Evolutionary conservation across 1,284 basidiomycete genomes (phyloP), one percentile per base, ranked within the genome.

Genomic region (Irpex lacteus): DNA sequence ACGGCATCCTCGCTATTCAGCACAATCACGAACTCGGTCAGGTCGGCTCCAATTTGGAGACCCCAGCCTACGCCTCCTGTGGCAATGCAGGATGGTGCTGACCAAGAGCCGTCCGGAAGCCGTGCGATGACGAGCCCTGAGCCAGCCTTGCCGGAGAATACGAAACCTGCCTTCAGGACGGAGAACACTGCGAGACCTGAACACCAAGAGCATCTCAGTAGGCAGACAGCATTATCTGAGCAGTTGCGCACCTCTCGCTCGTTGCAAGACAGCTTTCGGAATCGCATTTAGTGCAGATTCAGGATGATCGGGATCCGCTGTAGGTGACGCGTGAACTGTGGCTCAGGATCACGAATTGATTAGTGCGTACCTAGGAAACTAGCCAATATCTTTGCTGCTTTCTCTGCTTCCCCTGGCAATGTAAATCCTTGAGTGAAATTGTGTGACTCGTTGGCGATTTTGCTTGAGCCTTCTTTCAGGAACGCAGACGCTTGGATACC

Each of bases 1-100:
- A 99, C 95, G 26, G 97, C 96, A 67, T 98, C 97, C 69, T 98
- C 94, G 68, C 90, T 94, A 82, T 98, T 98, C 76, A 99, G 90
- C 34, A 99, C 95, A 73, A 99, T 89, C 59, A 95, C 92, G 69
- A 95, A 94, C 74, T 94, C 90, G 63, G 90, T 90, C 72, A 91
- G 85, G 76, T 92, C 91, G n/a, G 94, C 94, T 63, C 96, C 96
- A 66, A 97, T 93, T 78, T 98, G 97, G 57, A 98, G 86, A 56
- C 97, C 97, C 89, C 96, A 96, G 49, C 97, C 97, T 4, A 98
- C 84, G 63, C 95, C 95, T 26, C 94, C 96, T 0, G 96, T 98
- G n/a, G 94, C 96, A 74, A 99, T 98, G 78, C 96, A 98, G 53
- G 92, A 95, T 0, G 97, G 97, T 1, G 96, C 96, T 57, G 93